phyloP scores from a whole-genome alignment of 495 filamentous ascomycete species.

The Xylaria telfairii region DNA sequence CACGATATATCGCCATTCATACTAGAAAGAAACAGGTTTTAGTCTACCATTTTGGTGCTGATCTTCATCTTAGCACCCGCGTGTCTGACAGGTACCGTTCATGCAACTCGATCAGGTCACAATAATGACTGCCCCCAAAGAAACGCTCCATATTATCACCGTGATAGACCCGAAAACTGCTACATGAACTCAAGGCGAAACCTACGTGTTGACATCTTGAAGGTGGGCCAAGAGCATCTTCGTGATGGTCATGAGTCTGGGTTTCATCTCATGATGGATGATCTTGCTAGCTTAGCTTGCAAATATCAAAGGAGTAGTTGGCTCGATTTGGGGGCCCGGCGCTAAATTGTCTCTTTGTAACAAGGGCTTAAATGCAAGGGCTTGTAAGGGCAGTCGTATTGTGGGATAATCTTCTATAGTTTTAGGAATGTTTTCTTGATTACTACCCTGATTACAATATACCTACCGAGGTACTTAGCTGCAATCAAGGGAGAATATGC shows the following conservation, averaged over 20 bases:
- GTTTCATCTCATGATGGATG: background rate
- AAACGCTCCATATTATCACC: background rate
- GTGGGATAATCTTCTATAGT: too few species aligned
- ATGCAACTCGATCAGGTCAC: background rate
- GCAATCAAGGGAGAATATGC: background rate
- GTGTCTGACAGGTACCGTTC: background rate
- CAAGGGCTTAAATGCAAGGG: too few species aligned
- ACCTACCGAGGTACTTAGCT: too few species aligned
- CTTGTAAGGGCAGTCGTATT: too few species aligned
- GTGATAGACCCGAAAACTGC: constrained; percentile 9
- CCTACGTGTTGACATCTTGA: background rate
- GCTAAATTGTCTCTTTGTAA: too few species aligned
- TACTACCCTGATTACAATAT: too few species aligned
- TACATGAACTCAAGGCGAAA: background rate
- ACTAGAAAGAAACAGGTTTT: background rate
- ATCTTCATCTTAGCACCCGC: background rate
- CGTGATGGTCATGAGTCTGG: background rate
- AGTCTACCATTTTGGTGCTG: background rate
- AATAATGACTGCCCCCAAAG: constrained; percentile 3
- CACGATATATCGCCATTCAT: background rate
- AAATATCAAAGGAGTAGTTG: background rate
- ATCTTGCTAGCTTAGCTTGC: too few species aligned
- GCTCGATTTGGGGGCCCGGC: background rate
- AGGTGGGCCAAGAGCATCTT: background rate
- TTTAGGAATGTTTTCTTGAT: too few species aligned